A percentile compares a stretch with the other conserved stretches of the same genome.
phyloP scores from a whole-genome alignment of 75 land plant genomes.

The Pinus taeda region DNA sequence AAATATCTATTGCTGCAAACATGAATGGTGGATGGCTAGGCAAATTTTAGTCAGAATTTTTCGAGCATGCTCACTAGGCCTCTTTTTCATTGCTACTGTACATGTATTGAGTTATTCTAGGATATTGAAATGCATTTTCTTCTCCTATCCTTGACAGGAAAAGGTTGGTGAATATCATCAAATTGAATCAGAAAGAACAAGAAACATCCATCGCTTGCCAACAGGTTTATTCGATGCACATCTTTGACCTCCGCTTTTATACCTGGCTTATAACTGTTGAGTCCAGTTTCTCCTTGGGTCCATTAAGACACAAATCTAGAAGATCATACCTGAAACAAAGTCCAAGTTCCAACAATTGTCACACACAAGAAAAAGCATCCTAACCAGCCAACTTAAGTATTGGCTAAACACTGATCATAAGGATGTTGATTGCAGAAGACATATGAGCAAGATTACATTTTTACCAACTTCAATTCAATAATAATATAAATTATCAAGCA shows the following conservation, averaged over 20 bases:
- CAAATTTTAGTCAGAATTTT: background rate
- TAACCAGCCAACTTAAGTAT: background rate
- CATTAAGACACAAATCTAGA: constrained; percentile 83
- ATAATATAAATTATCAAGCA: background rate
- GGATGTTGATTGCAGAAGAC: background rate
- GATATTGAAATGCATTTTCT: background rate
- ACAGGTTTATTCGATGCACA: background rate
- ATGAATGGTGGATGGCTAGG: background rate
- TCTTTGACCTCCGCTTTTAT: constrained; percentile 1
- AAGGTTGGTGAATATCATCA: background rate
- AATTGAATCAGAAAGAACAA: background rate
- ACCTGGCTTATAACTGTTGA: constrained; percentile 99
- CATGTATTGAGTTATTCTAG: background rate
- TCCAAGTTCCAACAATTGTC: background rate
- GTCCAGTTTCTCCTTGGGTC: constrained; percentile 96
- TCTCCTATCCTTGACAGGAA: background rate
- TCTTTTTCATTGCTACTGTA: background rate
- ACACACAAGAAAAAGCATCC: constrained; percentile 2
- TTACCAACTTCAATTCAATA: background rate
- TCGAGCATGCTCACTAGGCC: background rate
- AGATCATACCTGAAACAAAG: constrained; percentile 69
- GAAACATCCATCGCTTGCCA: background rate
- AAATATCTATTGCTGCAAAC: background rate
- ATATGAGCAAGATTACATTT: background rate
- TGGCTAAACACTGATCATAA: too few species aligned